phyloP scores from a whole-genome alignment of 257 asterid species.

The Lavandula angustifolia region DNA sequence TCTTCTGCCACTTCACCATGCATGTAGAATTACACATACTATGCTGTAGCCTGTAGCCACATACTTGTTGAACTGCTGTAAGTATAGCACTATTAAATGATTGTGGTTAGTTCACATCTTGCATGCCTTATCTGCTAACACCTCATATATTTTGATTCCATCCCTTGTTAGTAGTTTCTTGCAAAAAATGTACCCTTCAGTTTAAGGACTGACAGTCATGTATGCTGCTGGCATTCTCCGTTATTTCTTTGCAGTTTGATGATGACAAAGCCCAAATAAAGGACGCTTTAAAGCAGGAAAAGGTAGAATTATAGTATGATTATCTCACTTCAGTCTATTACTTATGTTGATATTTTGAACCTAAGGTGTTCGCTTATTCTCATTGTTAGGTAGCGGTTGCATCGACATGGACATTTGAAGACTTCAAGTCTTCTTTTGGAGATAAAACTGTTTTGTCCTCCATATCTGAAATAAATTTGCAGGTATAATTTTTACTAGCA shows the following conservation, averaged over 20 bases:
- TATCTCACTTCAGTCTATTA: constrained; percentile 24
- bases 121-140: neutral
- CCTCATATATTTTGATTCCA: constrained; percentile 1
- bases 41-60: neutral
- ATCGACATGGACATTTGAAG: constrained; percentile 79
- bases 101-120: neutral
- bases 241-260: constrained; percentile 61
- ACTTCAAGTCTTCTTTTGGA: constrained; percentile 58
- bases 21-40: neutral
- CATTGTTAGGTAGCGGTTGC: constrained; percentile 56
- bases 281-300: constrained; percentile 75
- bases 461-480: constrained; percentile 74
- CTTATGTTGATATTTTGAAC: constrained; percentile 16
- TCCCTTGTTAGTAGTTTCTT: neutral
- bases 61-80: neutral
- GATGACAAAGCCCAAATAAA: constrained; percentile 73
- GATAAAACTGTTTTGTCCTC: constrained; percentile 46
- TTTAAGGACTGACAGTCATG: constrained; percentile 4
- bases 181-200: neutral
- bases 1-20: neutral
- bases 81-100: neutral
- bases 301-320: constrained; percentile 43
- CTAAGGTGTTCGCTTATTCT: constrained; percentile 26
- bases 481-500: constrained; percentile 44
- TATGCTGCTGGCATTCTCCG: constrained; percentile 26